A percentile compares a stretch with the other conserved stretches of the same genome.
Conservation (phyloP, 495 filamentous ascomycete genomes). For the Rhypophila decipiens region DNA sequence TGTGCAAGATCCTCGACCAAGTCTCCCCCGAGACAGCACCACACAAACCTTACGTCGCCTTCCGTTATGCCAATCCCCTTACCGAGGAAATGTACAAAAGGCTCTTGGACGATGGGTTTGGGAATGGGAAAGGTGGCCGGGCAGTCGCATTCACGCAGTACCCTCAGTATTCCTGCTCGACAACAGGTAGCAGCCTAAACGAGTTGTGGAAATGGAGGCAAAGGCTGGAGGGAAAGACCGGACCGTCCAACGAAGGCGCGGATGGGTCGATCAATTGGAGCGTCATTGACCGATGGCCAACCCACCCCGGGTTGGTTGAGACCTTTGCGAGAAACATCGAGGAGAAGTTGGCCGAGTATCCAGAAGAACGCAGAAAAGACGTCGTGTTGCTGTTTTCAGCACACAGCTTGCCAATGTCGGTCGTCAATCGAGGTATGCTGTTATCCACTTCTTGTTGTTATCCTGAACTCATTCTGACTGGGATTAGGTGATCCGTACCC, state of each 20-base stretch:
- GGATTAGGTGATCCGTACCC: slow-evolving; percentile 84
- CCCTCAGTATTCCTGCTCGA: slow-evolving; percentile 98
- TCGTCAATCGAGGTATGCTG: slow-evolving; percentile 74
- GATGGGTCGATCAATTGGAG: slow-evolving; percentile 84
- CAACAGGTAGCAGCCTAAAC: slow-evolving; percentile 91
- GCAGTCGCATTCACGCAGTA: slow-evolving; percentile 98
- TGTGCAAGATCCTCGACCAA: slow-evolving; percentile 92
- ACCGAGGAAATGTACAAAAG: slow-evolving; percentile 87
- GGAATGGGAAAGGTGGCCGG: slow-evolving; percentile 74
- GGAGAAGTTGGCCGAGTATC: slow-evolving; percentile 72
- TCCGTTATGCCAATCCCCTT: slow-evolving; percentile 88
- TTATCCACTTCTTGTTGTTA: not conserved
- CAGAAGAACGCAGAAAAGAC: slow-evolving; percentile 64
- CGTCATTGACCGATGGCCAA: slow-evolving; percentile 96
- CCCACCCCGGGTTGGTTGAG: slow-evolving; percentile 82
- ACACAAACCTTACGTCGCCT: slow-evolving; percentile 98
- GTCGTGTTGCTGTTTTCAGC: slow-evolving; percentile 92
- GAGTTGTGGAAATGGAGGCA: slow-evolving; percentile 96
- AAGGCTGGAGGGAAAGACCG: slow-evolving; percentile 71
- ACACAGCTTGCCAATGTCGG: slow-evolving; percentile 93
- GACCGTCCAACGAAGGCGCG: slow-evolving; percentile 31
- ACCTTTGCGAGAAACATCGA: slow-evolving; percentile 90
- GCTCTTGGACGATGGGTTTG: slow-evolving; percentile 83
- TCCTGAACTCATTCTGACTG: not conserved
- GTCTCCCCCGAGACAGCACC: slow-evolving; percentile 89